Evolutionary conservation across 768 basidiomycete species (phyloP).

Genomic region (Leccinum uliginosum): DNA sequence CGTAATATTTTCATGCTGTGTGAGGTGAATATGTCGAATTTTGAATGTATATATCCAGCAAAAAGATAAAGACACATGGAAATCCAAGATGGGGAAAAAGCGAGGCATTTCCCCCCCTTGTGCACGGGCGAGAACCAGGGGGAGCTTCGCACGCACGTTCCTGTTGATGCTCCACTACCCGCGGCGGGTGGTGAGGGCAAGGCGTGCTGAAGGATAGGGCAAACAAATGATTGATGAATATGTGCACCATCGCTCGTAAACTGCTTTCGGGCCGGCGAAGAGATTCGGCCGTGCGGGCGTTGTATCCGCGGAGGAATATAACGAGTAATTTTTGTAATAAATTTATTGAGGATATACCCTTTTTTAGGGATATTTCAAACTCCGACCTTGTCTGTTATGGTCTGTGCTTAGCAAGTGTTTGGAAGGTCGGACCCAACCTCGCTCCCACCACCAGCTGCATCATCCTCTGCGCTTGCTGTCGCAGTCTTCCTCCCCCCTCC

Average conservation of each 20-base stretch:
- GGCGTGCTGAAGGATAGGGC: constrained; percentile 9
- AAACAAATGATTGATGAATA: not conserved
- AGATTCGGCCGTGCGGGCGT: not conserved
- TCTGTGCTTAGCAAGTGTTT: constrained; percentile 37
- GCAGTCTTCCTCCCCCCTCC: constrained; percentile 34
- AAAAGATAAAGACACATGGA: constrained; percentile 1
- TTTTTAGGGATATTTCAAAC: constrained; percentile 27
- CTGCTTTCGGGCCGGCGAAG: not conserved
- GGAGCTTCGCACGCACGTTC: constrained; percentile 28
- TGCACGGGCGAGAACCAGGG: constrained; percentile 9
- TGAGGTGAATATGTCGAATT: not conserved
- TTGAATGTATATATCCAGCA: not conserved
- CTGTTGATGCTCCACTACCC: constrained; percentile 17
- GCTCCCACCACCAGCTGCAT: constrained; percentile 55
- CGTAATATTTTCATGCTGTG: not conserved
- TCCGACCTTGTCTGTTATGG: constrained; percentile 33
- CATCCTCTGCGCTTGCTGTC: constrained; percentile 34
- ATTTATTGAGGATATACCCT: constrained; percentile 9
- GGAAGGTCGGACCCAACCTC: constrained; percentile 46
- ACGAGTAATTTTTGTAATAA: constrained; percentile 18
- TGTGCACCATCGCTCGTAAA: not conserved
- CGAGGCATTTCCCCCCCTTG: constrained; percentile 9
- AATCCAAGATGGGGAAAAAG: constrained; percentile 10
- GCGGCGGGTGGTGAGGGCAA: constrained; percentile 12
- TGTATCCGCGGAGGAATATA: constrained; percentile 10